Base-by-base conservation (phyloP, 192 early-diverging fungal genomes). In the Podila horticola region DNA sequence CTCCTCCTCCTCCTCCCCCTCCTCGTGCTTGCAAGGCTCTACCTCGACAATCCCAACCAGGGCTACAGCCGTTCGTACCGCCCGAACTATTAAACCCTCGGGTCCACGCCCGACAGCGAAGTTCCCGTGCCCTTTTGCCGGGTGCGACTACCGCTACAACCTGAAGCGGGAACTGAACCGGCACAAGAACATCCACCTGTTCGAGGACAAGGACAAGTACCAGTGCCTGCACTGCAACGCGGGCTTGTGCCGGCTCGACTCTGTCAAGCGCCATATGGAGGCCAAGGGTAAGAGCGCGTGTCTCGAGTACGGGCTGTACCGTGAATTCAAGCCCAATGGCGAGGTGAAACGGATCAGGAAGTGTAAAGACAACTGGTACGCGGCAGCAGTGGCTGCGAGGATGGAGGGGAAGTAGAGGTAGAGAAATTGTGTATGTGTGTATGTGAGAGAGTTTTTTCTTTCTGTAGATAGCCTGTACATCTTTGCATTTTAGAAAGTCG, bases 181-280 rank as follows among this genome's bases (percentile, higher is more conserved):
- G 4, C 77, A 81, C 20, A 38, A 48, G 15, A 81, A 81, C 49
- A 71, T 73, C 4, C 77, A 81, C 48, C 28, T 73, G n/a, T 81
- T 69, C 55, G 71, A 71, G 6, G 77, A 71, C 28, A 67, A 58
- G n/a, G 71, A 73, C 60, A 72, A 69, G 52, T 81, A 81, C 57
- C 57, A 69, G 20, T 81, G 77, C 22, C 45, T 73, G 71, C 68
- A 81, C 22, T 81, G 77, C 52, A 62, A 69, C 9, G 68, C 65
- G 11, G 77, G 77, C 30, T 57, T 81, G 20, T 81, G 77, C 48
- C 61, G 77, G 4, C 26, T 81, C 26, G 77, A 81, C 29, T 81
- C 77, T 3, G 77, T 81, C 12, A 81, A 81, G 67, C 50, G 77
- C 29, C 77, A 81, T 24, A 81, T 81, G 77, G 71, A 81, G 58